Evolutionary conservation across 306 rosid genomes (phyloP).

Genomic region (Arachis stenosperma): DNA sequence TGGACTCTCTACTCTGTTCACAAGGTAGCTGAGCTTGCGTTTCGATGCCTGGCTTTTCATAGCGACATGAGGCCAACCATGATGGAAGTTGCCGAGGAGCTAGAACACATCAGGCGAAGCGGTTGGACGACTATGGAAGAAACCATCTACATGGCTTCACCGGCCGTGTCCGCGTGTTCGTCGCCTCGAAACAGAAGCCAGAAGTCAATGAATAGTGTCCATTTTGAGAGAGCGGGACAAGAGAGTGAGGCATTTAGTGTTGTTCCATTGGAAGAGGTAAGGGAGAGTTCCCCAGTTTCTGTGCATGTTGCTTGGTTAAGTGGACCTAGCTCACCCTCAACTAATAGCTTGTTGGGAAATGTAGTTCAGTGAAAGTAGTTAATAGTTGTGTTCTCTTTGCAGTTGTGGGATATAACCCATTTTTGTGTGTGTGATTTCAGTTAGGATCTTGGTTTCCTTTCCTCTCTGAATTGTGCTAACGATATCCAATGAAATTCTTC

Average conservation of each 20-base stretch:
- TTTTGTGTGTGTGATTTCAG: background rate
- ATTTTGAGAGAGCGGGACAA: conserved; percentile 34
- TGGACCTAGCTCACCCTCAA: conserved; percentile 86
- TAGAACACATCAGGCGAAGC: conserved; percentile 64
- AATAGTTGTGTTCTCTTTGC: too few species aligned
- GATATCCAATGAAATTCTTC: background rate
- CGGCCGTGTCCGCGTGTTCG: conserved; percentile 70
- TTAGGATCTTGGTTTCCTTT: conserved; percentile 19
- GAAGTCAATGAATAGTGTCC: conserved; percentile 38
- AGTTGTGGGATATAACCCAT: background rate
- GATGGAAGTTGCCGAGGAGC: conserved; percentile 95
- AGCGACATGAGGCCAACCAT: conserved; percentile 90
- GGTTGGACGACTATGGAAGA: conserved; percentile 84
- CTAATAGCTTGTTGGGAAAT: conserved; percentile 79
- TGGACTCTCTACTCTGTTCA: conserved; percentile 91
- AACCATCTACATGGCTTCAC: conserved; percentile 57
- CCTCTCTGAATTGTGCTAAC: background rate
- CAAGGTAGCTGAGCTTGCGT: conserved; percentile 95
- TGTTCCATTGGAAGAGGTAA: conserved; percentile 54
- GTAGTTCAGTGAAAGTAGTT: conserved; percentile 45
- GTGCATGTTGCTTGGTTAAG: conserved; percentile 85
- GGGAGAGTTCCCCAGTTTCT: conserved; percentile 82
- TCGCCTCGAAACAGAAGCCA: conserved; percentile 56
- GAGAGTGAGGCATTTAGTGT: conserved; percentile 56
- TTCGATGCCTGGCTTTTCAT: conserved; percentile 93